Evolutionary conservation across 2,329 filamentous ascomycete species (phyloP), one percentile per base, ranked within the genome.

Genomic region (Penicillium sp.): DNA sequence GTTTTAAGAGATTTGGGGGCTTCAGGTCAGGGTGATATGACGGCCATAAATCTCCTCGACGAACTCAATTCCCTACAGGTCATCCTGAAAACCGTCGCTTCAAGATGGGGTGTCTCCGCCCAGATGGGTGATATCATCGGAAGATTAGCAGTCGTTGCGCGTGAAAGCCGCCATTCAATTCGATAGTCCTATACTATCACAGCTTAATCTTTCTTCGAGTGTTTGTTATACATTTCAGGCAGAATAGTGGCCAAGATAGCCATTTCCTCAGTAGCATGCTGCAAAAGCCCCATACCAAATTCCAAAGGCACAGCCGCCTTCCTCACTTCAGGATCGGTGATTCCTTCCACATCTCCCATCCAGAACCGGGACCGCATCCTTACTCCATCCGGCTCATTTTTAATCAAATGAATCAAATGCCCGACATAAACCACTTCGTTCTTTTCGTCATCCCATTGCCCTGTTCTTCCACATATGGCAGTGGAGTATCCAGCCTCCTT

Each of bases 41-140:
- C 26, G 16, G 29, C 26, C 11, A 22, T 58, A 9, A 56, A 54
- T 29, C 46, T 64, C 11, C n/a, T 61, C 2, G 58, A 55, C 9
- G 58, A 61, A 13, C 47, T 64, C 16, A 64, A 63, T 33, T 64
- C 55, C 13, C 47, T 63, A 6, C 60, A 61, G 26, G 50, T 59
- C 0, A 52, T 55, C 33, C 45, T 64, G n/a, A 52, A 52, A 26
- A 64, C 60, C 21, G 47, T 60, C 16, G 54, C 56, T 1, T 63
- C 60, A 2, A 37, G 54, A 2, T 64, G 60, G 60, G 51, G 55
- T 13, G 43, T 63, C 26, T 63, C 62, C 9, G 44, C 31, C 5
- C 56, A 60, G n/a, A 63, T 61, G 60, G 48, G 51, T 1, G 47
- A 59, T 43, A 44, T 56, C 9, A 52, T 56, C 27, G 49, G 43